Conservation (phyloP, 768 basidiomycete species). For the Boletellus emodensis region DNA sequence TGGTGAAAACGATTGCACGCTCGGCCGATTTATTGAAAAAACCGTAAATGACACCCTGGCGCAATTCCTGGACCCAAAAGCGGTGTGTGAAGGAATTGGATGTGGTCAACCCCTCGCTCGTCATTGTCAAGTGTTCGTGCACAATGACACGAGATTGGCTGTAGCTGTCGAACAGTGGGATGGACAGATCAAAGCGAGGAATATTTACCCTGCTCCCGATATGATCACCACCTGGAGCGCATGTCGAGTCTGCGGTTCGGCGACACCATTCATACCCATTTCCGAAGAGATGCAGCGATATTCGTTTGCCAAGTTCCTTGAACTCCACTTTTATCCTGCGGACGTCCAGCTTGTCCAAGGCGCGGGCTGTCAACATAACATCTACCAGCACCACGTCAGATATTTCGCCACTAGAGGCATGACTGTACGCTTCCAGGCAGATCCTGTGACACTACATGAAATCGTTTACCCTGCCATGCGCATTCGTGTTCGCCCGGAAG, state of each 20-base stretch:
- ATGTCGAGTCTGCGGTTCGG: conserved; percentile 73
- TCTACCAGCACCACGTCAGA: conserved; percentile 87
- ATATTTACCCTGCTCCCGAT: conserved; percentile 59
- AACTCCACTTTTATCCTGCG: conserved; percentile 92
- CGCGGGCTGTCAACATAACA: conserved; percentile 90
- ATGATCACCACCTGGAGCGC: conserved; percentile 88
- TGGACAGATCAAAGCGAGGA: conserved; percentile 62
- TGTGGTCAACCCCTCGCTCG: conserved; percentile 78
- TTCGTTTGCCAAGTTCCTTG: conserved; percentile 94
- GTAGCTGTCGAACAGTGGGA: conserved; percentile 90
- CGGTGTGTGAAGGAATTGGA: conserved; percentile 76
- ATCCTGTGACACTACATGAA: conserved; percentile 79
- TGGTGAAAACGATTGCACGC: conserved; percentile 85
- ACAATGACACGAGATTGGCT: conserved; percentile 78
- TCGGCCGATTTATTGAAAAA: conserved; percentile 90
- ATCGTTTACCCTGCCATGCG: conserved; percentile 85
- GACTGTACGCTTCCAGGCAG: conserved; percentile 86
- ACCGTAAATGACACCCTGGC: conserved; percentile 63
- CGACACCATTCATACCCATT: conserved; percentile 83
- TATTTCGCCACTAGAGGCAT: conserved; percentile 83
- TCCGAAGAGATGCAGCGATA: conserved; percentile 91
- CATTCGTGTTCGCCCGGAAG: conserved; percentile 82
- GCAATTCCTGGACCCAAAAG: conserved; percentile 69
- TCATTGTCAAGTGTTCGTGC: conserved; percentile 89
- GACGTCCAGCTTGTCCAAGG: conserved; percentile 81